phyloP scores from a whole-genome alignment of 805 yeast genomes.

The Wickerhamiella australiensis region DNA sequence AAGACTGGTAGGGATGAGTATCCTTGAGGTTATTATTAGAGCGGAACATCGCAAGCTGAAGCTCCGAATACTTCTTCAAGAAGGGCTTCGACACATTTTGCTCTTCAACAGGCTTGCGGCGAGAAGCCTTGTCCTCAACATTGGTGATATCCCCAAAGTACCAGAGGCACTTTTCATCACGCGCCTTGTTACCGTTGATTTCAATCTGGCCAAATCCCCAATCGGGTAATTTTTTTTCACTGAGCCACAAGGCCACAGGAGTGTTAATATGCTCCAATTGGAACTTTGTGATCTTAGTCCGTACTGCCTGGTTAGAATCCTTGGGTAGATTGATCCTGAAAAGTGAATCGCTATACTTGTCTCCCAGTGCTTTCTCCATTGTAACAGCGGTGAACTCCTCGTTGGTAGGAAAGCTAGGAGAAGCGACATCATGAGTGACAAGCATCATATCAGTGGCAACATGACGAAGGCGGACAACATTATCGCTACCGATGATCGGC shows the following conservation, averaged over 20 bases:
- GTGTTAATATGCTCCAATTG: slow-evolving; percentile 55
- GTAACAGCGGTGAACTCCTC: slow-evolving; percentile 90
- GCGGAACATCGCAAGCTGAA: slow-evolving; percentile 78
- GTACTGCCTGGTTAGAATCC: slow-evolving; percentile 29
- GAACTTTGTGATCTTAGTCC: slow-evolving; percentile 70
- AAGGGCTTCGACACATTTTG: slow-evolving; percentile 37
- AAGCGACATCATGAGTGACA: slow-evolving; percentile 71
- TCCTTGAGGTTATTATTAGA: slow-evolving; percentile 80
- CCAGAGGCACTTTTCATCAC: slow-evolving; percentile 68
- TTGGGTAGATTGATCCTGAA: slow-evolving; percentile 38
- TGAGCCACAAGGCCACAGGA: slow-evolving; percentile 76
- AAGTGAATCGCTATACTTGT: slow-evolving; percentile 70
- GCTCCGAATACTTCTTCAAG: slow-evolving; percentile 76
- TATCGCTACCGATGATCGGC: slow-evolving; percentile 42
- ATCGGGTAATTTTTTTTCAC: slow-evolving; percentile 71
- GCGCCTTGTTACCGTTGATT: slow-evolving; percentile 85
- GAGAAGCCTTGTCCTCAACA: slow-evolving; percentile 52
- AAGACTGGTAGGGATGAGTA: slow-evolving; percentile 92
- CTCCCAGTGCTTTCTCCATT: slow-evolving; percentile 54
- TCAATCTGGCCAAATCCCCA: slow-evolving; percentile 96
- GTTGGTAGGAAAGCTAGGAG: slow-evolving; percentile 53
- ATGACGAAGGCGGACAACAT: slow-evolving; percentile 60
- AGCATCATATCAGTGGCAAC: slow-evolving; percentile 57
- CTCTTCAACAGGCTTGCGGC: slow-evolving; percentile 28
- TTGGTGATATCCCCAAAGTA: slow-evolving; percentile 54